Percentiles rank a stretch among this genome's conserved stretches.
phyloP scores from a whole-genome alignment of 2,329 filamentous ascomycete species.

The Fusarium incarnatum region DNA sequence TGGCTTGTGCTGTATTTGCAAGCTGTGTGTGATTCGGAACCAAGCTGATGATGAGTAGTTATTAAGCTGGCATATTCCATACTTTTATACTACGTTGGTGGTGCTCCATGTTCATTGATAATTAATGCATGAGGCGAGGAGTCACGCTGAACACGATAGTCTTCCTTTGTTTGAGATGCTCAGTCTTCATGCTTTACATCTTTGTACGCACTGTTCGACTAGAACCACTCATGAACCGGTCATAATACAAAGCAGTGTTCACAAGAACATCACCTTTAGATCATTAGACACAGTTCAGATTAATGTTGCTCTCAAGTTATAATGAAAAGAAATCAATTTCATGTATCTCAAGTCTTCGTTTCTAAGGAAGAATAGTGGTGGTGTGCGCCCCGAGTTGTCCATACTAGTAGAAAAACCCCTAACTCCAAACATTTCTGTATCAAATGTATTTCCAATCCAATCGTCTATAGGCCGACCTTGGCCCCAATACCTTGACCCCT shows the following conservation, averaged over 20 bases:
- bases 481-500: conserved; percentile 77
- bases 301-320: not conserved
- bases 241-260: not conserved
- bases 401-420: conserved; percentile 8
- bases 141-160: not conserved
- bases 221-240: not conserved
- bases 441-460: not conserved
- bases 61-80: not conserved
- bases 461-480: conserved; percentile 54
- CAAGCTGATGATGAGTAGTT: not conserved
- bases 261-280: not conserved
- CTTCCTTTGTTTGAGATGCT: not conserved
- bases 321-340: conserved; percentile 16
- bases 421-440: conserved; percentile 29
- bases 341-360: conserved; percentile 9
- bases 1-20: conserved; percentile 7
- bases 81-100: conserved; percentile 7
- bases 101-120: not conserved
- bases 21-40: not conserved
- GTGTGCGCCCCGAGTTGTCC: not conserved
- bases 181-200: not conserved
- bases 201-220: not conserved
- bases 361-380: not conserved
- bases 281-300: not conserved
- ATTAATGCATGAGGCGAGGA: not conserved